A percentile compares a stretch with the other conserved stretches of the same genome.
phyloP scores from a whole-genome alignment of 2,329 filamentous ascomycete genomes.

The Huntiella abstrusa region DNA sequence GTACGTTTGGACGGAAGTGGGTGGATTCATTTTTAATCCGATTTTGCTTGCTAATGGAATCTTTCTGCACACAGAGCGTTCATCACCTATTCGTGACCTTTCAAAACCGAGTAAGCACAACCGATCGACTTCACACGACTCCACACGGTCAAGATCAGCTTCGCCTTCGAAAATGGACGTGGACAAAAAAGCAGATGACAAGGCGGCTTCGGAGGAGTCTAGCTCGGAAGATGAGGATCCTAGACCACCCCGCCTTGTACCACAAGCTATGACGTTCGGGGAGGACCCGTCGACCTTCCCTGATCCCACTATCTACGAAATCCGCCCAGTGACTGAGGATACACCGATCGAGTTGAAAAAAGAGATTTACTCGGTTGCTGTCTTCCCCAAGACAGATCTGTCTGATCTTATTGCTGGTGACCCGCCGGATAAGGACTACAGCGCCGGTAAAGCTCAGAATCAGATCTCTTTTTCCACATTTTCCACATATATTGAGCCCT shows the following conservation, averaged over 20 bases:
- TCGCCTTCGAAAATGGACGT: slow-evolving; percentile 39
- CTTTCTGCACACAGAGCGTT: slow-evolving; percentile 24
- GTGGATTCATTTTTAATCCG: background rate
- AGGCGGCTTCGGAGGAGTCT: slow-evolving; percentile 25
- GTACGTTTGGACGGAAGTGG: slow-evolving; percentile 14
- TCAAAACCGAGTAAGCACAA: slow-evolving; percentile 32
- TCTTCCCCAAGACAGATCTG: slow-evolving; percentile 66
- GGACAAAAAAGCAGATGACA: slow-evolving; percentile 30
- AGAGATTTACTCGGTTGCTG: slow-evolving; percentile 70
- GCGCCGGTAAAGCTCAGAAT: slow-evolving; percentile 76
- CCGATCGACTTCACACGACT: slow-evolving; percentile 39
- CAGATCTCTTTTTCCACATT: slow-evolving; percentile 92
- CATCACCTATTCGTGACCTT: slow-evolving; percentile 32
- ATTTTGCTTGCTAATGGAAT: background rate
- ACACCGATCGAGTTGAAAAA: slow-evolving; percentile 39
- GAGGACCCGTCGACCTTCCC: slow-evolving; percentile 79
- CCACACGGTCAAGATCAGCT: slow-evolving; percentile 28
- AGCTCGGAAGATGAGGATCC: slow-evolving; percentile 40
- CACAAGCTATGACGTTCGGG: slow-evolving; percentile 75
- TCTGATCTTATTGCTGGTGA: slow-evolving; percentile 72
- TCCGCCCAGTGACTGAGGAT: slow-evolving; percentile 47
- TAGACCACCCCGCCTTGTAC: slow-evolving; percentile 43
- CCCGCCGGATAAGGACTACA: slow-evolving; percentile 88
- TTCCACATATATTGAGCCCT: slow-evolving; percentile 79
- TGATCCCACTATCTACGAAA: slow-evolving; percentile 89